phyloP scores from a whole-genome alignment of 306 rosid genomes.

The Oxytropis ochrocephala region DNA sequence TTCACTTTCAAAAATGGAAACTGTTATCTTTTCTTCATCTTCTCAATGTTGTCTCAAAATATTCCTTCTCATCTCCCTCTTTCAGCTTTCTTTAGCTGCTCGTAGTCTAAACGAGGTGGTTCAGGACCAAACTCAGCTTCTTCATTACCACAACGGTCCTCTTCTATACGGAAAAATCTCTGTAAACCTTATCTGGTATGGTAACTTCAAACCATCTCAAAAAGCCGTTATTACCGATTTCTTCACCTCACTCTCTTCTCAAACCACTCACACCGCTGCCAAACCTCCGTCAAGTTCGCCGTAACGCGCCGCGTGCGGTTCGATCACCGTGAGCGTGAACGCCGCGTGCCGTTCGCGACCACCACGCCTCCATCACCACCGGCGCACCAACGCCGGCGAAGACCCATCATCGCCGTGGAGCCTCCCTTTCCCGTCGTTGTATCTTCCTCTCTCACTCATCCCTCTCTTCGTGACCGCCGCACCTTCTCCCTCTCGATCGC shows the following conservation, averaged over 20 bases:
- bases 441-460: too few species aligned
- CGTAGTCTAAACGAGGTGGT: constrained; percentile 43
- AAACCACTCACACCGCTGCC: neutral
- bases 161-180: constrained; percentile 72
- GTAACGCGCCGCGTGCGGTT: too few species aligned
- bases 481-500: too few species aligned
- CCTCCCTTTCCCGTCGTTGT: too few species aligned
- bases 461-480: too few species aligned
- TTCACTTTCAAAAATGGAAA: constrained; percentile 25
- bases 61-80: constrained; percentile 14
- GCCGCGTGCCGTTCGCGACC: too few species aligned
- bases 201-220: constrained; percentile 68
- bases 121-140: constrained; percentile 48
- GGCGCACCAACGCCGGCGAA: too few species aligned
- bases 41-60: neutral
- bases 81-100: constrained; percentile 42
- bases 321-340: too few species aligned
- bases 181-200: constrained; percentile 77
- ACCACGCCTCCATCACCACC: too few species aligned
- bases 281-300: constrained; percentile 73
- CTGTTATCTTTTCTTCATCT: neutral
- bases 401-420: too few species aligned
- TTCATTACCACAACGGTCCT: constrained; percentile 84
- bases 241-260: constrained; percentile 45
- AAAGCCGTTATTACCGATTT: constrained; percentile 68